Conservation (phyloP, 1,139 yeast species). For the Suhomyces yuchorum region DNA sequence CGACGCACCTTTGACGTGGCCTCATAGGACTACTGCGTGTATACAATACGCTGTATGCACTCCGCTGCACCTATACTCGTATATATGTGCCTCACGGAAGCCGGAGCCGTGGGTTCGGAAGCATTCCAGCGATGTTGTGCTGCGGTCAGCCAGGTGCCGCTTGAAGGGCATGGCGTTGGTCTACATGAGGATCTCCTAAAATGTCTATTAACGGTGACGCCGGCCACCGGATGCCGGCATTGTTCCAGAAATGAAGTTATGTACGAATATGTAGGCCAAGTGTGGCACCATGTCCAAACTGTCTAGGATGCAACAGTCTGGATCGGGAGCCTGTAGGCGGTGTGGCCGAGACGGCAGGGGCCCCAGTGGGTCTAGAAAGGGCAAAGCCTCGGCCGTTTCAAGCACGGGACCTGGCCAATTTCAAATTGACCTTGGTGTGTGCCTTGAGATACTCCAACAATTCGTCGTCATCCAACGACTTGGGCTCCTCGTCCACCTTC, state of each 20-base stretch:
- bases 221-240: neutral
- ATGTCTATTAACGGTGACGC: neutral
- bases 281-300: too few relatives aligned
- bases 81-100: neutral
- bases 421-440: conserved; percentile 31
- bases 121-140: too few relatives aligned
- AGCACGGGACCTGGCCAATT: conserved; percentile 26
- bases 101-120: neutral
- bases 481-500: conserved; percentile 11
- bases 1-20: conserved; percentile 9
- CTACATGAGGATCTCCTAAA: conserved; percentile 1
- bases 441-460: conserved; percentile 29
- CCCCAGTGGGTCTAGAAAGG: too few relatives aligned
- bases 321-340: too few relatives aligned
- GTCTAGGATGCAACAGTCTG: too few relatives aligned
- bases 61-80: neutral
- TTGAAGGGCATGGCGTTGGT: neutral
- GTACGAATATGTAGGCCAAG: neutral
- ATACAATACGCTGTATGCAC: neutral
- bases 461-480: conserved; percentile 22
- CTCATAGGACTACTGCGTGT: neutral
- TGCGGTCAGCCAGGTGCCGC: too few relatives aligned
- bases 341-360: too few relatives aligned
- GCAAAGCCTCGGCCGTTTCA: too few relatives aligned
- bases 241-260: neutral